Base-by-base conservation (phyloP, 352 stramenopile species). In the Phytopythium sindhum region DNA sequence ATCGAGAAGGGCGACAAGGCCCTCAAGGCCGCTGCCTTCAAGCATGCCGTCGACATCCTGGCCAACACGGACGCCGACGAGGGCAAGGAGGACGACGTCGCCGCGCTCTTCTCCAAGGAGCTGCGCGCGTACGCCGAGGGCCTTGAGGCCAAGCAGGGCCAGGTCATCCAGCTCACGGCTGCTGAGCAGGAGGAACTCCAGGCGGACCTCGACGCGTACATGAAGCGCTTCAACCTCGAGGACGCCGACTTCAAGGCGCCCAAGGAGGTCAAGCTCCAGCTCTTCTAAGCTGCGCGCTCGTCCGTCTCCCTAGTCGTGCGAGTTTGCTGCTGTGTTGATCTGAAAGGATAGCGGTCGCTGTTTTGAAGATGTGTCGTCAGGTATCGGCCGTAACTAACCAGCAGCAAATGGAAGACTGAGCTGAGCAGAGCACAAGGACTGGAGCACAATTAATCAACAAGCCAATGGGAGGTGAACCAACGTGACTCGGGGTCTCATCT, bases 1-100 rank as follows among this genome's bases (percentile, higher is more conserved):
- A 73, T 95, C 37, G 74, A 90, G 69, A 82, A 87, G 72, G 86
- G 86, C 67, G 84, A 93, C 81, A 95, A 95, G 81, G 78, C 78
- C 52, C 70, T 92, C 68, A 95, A 93, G 83, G 79, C 83, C 55
- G 82, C 82, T 17, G 86, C 86, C 57, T 95, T 95, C 66, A 90
- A 93, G 78, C 79, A 92, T 72, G 86, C 86, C 21, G 65, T 95
- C 44, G 84, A 95, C 77, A 88, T 95, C 57, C 74, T 95, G 42
- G 83, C 73, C 64, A 80, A 95, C 66, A 71, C 73, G 24, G 51
- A 77, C 41, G 61, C 86, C 37, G 86, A 91, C 37, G 86, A 95
- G 26, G 74, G 57, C 74, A 95, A 95, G 84, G 81, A 91, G 64
- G 86, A 95, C 68, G 80, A 92, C 57, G 83, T 95, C 60, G 86